Evolutionary conservation across 768 basidiomycete genomes (phyloP).

Genomic region (Lactarius pseudohatsudake): DNA sequence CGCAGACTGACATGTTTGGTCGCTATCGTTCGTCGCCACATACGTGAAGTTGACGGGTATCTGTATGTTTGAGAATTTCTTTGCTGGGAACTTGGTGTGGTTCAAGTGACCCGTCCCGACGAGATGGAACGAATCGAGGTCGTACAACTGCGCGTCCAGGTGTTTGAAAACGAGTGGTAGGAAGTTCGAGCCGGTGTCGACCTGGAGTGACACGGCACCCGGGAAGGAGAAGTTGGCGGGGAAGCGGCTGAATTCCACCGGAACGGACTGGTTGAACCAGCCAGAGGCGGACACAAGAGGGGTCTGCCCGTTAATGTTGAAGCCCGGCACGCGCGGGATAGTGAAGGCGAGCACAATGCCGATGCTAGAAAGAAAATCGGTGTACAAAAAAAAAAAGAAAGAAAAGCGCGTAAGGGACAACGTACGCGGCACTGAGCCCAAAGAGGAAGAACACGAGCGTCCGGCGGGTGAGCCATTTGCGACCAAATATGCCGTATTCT

Average conservation of each 20-base stretch:
- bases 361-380: constrained; percentile 42
- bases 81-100: constrained; percentile 61
- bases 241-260: constrained; percentile 63
- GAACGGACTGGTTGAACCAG: constrained; percentile 53
- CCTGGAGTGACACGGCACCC: too few species aligned
- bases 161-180: constrained; percentile 73
- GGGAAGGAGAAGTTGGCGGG: constrained; percentile 93
- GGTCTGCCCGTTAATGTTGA: constrained; percentile 55
- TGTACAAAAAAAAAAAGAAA: background rate
- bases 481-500: constrained; percentile 76
- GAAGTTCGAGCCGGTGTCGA: constrained; percentile 65
- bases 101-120: constrained; percentile 70
- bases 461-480: constrained; percentile 66
- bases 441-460: constrained; percentile 70
- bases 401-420: constrained; percentile 23
- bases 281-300: constrained; percentile 66
- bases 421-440: constrained; percentile 55
- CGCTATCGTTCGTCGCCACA: constrained; percentile 71
- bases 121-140: constrained; percentile 59
- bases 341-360: constrained; percentile 74
- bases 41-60: constrained; percentile 87
- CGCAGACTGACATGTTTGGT: constrained; percentile 69
- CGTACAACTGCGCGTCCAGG: constrained; percentile 67
- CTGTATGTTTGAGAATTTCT: constrained; percentile 58
- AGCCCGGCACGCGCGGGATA: constrained; percentile 78